These are phyloP conservation scores for Rhodamnia argentea DNA, from an alignment of 345 rosid genomes.

Conservation along the genomic window DNA sequence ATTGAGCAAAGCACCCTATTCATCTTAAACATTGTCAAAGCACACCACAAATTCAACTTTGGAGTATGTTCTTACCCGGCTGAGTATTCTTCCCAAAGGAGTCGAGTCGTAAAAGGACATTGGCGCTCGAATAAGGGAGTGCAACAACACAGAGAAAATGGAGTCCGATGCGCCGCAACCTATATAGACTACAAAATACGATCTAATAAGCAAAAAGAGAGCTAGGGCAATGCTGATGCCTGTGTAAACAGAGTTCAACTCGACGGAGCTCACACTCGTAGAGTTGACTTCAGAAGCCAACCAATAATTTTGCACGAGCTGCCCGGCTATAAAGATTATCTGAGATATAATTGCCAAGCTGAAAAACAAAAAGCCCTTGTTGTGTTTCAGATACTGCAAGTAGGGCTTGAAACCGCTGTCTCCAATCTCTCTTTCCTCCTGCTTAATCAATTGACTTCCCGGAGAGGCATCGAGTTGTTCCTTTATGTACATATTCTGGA, in stretches of 20 bases:
- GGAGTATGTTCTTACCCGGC: slow-evolving; percentile 21
- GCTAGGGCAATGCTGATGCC: slow-evolving; percentile 9
- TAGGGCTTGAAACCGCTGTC: slow-evolving; percentile 42
- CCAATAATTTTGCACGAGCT: slow-evolving; percentile 21
- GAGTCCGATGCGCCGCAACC: slow-evolving; percentile 22
- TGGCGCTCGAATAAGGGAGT: slow-evolving; percentile 33
- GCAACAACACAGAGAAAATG: slow-evolving; percentile 13
- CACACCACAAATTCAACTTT: background rate
- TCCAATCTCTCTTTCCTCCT: slow-evolving; percentile 45
- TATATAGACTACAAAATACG: slow-evolving; percentile 2
- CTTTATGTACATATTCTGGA: slow-evolving; percentile 1
- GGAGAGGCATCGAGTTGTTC: slow-evolving; percentile 4
- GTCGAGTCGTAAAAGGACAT: slow-evolving; percentile 42
- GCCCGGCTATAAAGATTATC: slow-evolving; percentile 12
- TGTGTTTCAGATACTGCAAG: slow-evolving; percentile 27
- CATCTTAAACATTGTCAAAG: background rate
- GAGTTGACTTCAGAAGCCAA: slow-evolving; percentile 22
- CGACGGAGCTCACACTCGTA: slow-evolving; percentile 5
- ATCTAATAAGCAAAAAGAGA: slow-evolving; percentile 17
- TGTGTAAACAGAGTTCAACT: slow-evolving; percentile 12
- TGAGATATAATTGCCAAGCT: slow-evolving; percentile 5
- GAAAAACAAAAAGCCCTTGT: slow-evolving; percentile 20
- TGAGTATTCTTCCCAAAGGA: slow-evolving; percentile 45
- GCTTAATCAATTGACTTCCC: slow-evolving; percentile 34
- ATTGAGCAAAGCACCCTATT: background rate